Conservation (phyloP, 768 basidiomycete species). For the Lactarius pseudohatsudake region DNA sequence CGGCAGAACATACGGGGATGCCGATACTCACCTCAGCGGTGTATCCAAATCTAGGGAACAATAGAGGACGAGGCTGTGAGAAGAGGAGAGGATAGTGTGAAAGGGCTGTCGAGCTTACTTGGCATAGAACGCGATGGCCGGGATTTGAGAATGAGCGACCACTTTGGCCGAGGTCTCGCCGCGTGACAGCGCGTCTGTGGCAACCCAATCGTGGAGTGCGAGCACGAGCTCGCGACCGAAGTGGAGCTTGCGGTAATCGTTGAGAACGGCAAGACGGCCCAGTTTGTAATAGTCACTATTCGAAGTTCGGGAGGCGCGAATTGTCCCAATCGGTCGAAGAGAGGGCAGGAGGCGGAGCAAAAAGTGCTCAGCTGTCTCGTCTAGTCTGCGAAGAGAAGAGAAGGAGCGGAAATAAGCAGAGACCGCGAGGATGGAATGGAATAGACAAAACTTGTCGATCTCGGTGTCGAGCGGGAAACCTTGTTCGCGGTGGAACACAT, state of each 20-base stretch:
- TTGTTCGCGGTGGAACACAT: conserved; percentile 66
- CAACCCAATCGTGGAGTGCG: conserved; percentile 59
- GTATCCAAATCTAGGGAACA: conserved; percentile 62
- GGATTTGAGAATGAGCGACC: conserved; percentile 69
- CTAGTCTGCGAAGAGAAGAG: conserved; percentile 46
- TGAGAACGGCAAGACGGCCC: conserved; percentile 65
- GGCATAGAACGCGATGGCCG: conserved; percentile 70
- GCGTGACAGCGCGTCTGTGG: conserved; percentile 37
- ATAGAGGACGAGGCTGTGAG: conserved; percentile 31
- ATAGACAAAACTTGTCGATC: conserved; percentile 61
- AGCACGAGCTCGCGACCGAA: conserved; percentile 69
- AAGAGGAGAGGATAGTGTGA: conserved; percentile 24
- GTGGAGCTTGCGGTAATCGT: conserved; percentile 58
- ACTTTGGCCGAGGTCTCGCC: conserved; percentile 42
- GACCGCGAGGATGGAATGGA: conserved; percentile 2
- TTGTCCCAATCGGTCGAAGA: conserved; percentile 65
- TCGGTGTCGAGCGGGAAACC: conserved; percentile 72
- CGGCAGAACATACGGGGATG: conserved; percentile 19
- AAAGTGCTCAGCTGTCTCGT: conserved; percentile 66
- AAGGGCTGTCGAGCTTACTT: conserved; percentile 51
- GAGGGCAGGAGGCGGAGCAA: conserved; percentile 66
- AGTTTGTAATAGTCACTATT: conserved; percentile 61
- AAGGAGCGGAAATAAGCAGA: conserved; percentile 20
- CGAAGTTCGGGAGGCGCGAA: conserved; percentile 44
- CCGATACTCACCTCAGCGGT: conserved; percentile 53